Conservation (phyloP, 2,329 filamentous ascomycete species). For the Stachybotrys echinatus region DNA sequence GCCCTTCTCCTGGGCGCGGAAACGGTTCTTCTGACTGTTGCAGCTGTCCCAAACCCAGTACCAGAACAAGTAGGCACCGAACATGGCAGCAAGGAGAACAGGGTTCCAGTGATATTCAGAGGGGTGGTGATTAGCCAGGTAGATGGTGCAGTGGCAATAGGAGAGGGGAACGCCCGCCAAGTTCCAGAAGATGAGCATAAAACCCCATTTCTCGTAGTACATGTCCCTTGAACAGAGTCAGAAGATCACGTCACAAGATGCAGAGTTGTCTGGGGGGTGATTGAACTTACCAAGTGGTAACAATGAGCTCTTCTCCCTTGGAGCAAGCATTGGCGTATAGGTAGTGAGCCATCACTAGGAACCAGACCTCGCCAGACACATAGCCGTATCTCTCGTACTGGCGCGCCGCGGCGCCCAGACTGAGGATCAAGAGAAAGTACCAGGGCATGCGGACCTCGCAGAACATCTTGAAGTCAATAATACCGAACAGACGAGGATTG, state of each 20-base stretch:
- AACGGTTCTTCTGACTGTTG: slow-evolving; percentile 92
- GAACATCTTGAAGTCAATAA: slow-evolving; percentile 95
- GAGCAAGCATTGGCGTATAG: slow-evolving; percentile 88
- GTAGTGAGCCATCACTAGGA: slow-evolving; percentile 85
- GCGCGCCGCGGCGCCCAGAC: slow-evolving; percentile 68
- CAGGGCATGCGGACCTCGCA: slow-evolving; percentile 89
- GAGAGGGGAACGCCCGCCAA: slow-evolving; percentile 83
- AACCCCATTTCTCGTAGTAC: slow-evolving; percentile 96
- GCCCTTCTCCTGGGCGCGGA: slow-evolving; percentile 74
- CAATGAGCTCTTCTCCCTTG: slow-evolving; percentile 88
- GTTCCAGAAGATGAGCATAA: slow-evolving; percentile 99
- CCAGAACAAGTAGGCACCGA: slow-evolving; percentile 67
- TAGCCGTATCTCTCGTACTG: slow-evolving; percentile 85
- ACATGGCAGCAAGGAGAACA: slow-evolving; percentile 60
- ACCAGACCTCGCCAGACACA: slow-evolving; percentile 76
- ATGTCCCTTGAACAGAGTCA: slow-evolving; percentile 56
- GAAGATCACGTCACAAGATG: not conserved
- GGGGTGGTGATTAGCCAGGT: slow-evolving; percentile 78
- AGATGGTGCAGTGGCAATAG: slow-evolving; percentile 92
- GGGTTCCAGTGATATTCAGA: slow-evolving; percentile 73
- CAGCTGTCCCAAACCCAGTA: slow-evolving; percentile 93
- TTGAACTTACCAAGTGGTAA: slow-evolving; percentile 62
- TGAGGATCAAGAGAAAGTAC: slow-evolving; percentile 82
- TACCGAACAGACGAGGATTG: slow-evolving; percentile 81
- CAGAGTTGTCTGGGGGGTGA: not conserved